A percentile compares a stretch with the other conserved stretches of the same genome.
These are phyloP conservation scores for Aspergillus leporis DNA, from an alignment of 495 filamentous ascomycete species.

Conservation along the genomic window DNA sequence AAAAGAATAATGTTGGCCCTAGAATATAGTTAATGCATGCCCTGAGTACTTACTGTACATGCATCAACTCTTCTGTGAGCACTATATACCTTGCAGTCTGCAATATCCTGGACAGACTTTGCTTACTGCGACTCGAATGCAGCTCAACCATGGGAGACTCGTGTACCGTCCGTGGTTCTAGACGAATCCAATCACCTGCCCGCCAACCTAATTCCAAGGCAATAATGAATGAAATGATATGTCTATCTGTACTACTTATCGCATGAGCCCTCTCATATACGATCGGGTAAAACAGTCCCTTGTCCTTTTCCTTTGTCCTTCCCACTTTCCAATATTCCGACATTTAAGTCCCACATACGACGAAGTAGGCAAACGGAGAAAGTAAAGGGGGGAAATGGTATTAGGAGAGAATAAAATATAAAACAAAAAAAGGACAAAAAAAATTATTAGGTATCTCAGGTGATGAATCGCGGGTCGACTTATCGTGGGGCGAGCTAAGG, in stretches of 20 bases:
- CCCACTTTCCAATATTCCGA: neutral
- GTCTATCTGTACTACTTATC: neutral
- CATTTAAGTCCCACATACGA: neutral
- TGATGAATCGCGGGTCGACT: slow-evolving; percentile 19
- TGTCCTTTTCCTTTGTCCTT: slow-evolving; percentile 1
- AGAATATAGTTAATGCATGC: too few relatives aligned
- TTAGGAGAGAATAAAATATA: neutral
- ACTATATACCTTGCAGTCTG: neutral
- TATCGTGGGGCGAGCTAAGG: slow-evolving; percentile 27
- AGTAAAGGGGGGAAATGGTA: neutral
- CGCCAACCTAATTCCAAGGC: neutral
- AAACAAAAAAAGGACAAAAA: neutral
- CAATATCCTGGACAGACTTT: neutral
- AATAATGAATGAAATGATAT: neutral
- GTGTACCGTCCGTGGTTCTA: neutral
- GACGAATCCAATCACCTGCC: neutral
- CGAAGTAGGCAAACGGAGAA: neutral
- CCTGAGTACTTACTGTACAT: neutral
- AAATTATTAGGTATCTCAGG: slow-evolving; percentile 18
- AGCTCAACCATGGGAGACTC: neutral
- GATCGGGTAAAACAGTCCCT: neutral
- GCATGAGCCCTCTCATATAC: neutral
- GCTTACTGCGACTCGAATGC: neutral
- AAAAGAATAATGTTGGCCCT: neutral
- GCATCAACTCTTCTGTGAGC: neutral